A percentile compares a stretch with the other conserved stretches of the same genome.
Evolutionary conservation across 257 asterid genomes (phyloP).

Genomic region (Solanum etuberosum): DNA sequence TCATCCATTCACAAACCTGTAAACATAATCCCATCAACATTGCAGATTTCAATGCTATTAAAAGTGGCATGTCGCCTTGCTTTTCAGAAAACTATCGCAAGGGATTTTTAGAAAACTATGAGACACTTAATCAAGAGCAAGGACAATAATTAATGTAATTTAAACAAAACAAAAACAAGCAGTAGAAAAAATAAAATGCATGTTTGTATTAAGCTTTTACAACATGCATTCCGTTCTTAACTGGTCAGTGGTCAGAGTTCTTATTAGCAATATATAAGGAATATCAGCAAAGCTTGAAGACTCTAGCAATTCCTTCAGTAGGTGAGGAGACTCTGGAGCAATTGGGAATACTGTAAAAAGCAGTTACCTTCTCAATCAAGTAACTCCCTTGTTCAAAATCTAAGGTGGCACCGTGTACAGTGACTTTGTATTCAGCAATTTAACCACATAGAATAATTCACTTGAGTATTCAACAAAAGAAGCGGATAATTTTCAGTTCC

Average conservation of each 20-base stretch:
- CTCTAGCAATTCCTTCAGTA: background rate
- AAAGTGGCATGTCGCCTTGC: background rate
- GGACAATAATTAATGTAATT: background rate
- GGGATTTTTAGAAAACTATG: background rate
- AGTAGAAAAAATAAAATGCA: background rate
- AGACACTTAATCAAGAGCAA: background rate
- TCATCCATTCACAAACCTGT: constrained; percentile 96
- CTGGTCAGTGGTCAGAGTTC: background rate
- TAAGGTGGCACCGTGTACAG: background rate
- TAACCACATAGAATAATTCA: background rate
- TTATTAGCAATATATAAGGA: background rate
- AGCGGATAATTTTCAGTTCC: background rate
- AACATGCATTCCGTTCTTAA: background rate
- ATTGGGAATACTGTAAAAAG: background rate
- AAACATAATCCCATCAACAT: background rate
- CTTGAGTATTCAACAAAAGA: background rate
- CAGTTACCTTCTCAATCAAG: background rate
- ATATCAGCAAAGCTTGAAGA: background rate
- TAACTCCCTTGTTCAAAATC: background rate
- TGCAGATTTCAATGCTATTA: background rate
- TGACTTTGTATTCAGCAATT: background rate
- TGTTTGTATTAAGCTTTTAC: background rate
- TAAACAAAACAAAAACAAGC: background rate
- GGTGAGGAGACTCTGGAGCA: background rate
- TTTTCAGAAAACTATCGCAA: background rate